These are phyloP conservation scores for Gastrodia elata DNA, from an alignment of 106 monocot genomes.

Conservation along the genomic window DNA sequence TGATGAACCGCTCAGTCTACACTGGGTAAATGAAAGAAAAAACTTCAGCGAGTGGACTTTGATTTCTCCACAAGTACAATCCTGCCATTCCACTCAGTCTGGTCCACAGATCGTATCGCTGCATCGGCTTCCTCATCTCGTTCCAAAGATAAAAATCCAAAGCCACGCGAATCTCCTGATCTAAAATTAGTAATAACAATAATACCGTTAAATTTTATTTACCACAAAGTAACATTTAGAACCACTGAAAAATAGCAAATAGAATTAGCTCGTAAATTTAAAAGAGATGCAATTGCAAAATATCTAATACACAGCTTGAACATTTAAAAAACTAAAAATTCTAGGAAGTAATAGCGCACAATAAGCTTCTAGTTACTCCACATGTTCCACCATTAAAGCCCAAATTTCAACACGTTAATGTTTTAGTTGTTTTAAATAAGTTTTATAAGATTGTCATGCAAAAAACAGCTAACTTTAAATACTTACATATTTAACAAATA, in stretches of 20 bases:
- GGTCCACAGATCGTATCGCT: conserved; percentile 60
- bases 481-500: no score
- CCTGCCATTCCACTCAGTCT: conserved; percentile 62
- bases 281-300: background rate
- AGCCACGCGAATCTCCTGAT: conserved; percentile 61
- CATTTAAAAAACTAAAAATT: background rate
- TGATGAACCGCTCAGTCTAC: background rate
- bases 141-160: conserved; percentile 67
- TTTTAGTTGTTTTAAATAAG: no score
- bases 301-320: background rate
- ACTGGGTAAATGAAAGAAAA: background rate
- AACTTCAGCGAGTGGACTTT: conserved; percentile 41
- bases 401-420: no score
- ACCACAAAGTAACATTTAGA: background rate
- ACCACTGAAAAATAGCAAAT: background rate
- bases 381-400: no score
- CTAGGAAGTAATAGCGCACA: background rate
- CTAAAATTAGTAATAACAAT: conserved; percentile 19
- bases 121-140: conserved; percentile 71
- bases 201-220: background rate
- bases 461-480: no score
- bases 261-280: background rate
- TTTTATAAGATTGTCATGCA: no score
- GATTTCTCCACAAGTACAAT: conserved; percentile 65
- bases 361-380: no score